A percentile compares a stretch with the other conserved stretches of the same genome.
Evolutionary conservation across 164 flowering plant genomes (phyloP).

Genomic region (Liquidambar formosana): DNA sequence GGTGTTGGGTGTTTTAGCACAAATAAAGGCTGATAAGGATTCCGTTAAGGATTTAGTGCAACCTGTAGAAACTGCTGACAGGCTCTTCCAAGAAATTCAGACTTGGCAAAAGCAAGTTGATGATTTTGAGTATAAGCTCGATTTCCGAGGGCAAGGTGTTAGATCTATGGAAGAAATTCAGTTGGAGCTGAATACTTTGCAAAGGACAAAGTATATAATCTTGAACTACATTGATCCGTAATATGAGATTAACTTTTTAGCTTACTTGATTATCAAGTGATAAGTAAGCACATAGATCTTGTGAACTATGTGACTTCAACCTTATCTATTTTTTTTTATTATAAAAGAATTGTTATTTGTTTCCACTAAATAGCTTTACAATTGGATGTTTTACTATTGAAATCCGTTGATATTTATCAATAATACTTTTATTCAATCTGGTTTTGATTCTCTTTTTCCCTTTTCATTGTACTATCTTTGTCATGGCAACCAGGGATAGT

Average conservation of each 20-base stretch:
- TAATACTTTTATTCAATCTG: neutral
- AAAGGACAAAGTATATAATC: constrained; percentile 46
- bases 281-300: neutral
- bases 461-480: neutral
- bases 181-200: constrained; percentile 53
- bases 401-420: neutral
- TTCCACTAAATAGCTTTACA: neutral
- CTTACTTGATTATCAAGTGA: neutral
- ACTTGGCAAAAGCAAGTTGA: constrained; percentile 60
- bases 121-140: constrained; percentile 81
- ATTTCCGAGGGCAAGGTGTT: constrained; percentile 68
- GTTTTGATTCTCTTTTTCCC: too few species aligned
- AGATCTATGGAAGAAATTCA: constrained; percentile 77
- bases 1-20: constrained; percentile 87
- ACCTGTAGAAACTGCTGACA: constrained; percentile 76
- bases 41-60: constrained; percentile 61
- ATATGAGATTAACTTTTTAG: neutral
- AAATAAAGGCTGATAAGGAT: constrained; percentile 77
- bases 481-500: constrained; percentile 47
- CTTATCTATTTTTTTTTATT: too few species aligned
- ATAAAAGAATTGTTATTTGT: too few species aligned
- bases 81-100: constrained; percentile 63
- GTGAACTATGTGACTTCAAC: neutral
- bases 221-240: constrained; percentile 1
- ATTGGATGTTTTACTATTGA: neutral